These are phyloP conservation scores for Prosopis cineraria DNA, from an alignment of 306 rosid species.

Conservation along the genomic window DNA sequence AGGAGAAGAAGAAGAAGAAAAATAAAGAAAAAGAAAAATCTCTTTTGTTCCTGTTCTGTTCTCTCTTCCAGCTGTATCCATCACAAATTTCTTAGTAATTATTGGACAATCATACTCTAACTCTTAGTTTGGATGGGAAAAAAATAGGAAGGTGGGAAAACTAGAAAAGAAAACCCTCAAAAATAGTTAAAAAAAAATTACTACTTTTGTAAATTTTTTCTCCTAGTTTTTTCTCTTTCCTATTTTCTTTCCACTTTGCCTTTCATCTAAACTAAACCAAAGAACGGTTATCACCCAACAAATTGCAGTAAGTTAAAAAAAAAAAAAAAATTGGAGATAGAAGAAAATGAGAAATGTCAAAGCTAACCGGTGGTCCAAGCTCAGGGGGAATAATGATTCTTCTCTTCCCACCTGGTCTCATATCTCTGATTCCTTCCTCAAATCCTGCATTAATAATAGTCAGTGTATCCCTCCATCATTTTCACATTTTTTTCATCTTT, in stretches of 20 bases:
- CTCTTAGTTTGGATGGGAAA: too few species aligned
- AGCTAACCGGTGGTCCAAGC: slow-evolving; percentile 95
- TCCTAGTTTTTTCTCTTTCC: too few species aligned
- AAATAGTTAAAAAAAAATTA: too few species aligned
- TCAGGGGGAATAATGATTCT: slow-evolving; percentile 95
- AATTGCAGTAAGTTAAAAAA: not conserved
- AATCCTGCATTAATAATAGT: slow-evolving; percentile 79
- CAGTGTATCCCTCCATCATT: slow-evolving; percentile 6
- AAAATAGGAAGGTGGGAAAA: too few species aligned
- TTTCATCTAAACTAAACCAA: too few species aligned
- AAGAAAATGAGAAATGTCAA: slow-evolving; percentile 33
- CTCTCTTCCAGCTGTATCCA: not conserved
- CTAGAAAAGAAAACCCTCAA: too few species aligned
- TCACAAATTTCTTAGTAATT: slow-evolving; percentile 6
- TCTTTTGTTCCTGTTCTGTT: not conserved
- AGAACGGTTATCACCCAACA: slow-evolving; percentile 12
- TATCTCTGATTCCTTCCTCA: slow-evolving; percentile 92
- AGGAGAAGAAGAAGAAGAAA: too few species aligned
- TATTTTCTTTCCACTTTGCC: too few species aligned
- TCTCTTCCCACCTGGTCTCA: slow-evolving; percentile 95
- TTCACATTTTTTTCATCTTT: not conserved
- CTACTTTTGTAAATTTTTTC: too few species aligned
- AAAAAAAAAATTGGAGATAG: too few species aligned
- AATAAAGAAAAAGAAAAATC: too few species aligned
- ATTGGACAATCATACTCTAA: not conserved